A percentile compares a stretch with the other conserved stretches of the same genome.
These are phyloP conservation scores for Brachypodium distachyon DNA, from an alignment of 202 grass and related monocot genomes.

Conservation along the genomic window DNA sequence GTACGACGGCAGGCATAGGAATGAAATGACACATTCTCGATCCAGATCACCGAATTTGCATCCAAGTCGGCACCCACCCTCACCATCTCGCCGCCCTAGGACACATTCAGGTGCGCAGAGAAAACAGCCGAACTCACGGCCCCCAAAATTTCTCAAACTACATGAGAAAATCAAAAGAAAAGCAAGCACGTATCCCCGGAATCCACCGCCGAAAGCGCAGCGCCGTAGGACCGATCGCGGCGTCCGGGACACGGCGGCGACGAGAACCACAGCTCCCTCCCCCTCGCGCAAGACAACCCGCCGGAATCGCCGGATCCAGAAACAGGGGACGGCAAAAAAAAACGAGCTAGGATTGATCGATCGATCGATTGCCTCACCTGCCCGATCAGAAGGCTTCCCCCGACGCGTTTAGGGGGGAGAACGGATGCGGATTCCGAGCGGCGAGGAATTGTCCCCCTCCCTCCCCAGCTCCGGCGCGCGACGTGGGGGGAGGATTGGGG, in stretches of 20 bases:
- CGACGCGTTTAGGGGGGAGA: not conserved
- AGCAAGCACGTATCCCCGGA: not conserved
- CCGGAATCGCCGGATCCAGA: conserved; percentile 20
- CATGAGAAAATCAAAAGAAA: not conserved
- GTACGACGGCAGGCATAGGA: not conserved
- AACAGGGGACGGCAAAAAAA: not conserved
- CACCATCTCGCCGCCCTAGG: not conserved
- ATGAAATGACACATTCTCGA: not conserved
- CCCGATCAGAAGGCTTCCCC: not conserved
- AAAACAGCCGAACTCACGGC: not conserved
- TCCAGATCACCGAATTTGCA: conserved; percentile 2
- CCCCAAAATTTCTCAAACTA: not conserved
- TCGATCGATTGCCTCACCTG: conserved; percentile 18
- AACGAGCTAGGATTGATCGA: not conserved
- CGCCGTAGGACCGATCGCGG: not conserved
- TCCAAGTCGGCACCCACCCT: not conserved
- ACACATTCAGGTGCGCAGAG: not conserved
- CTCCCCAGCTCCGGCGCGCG: conserved; percentile 27
- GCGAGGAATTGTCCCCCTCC: conserved; percentile 10
- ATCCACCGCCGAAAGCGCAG: not conserved
- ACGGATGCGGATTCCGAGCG: not conserved
- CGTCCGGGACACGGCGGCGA: not conserved
- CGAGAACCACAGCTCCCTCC: no score
- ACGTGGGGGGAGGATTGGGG: conserved; percentile 29
- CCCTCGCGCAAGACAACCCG: not conserved